phyloP scores from a whole-genome alignment of 2,329 filamentous ascomycete genomes.

The Alternaria postmessia region DNA sequence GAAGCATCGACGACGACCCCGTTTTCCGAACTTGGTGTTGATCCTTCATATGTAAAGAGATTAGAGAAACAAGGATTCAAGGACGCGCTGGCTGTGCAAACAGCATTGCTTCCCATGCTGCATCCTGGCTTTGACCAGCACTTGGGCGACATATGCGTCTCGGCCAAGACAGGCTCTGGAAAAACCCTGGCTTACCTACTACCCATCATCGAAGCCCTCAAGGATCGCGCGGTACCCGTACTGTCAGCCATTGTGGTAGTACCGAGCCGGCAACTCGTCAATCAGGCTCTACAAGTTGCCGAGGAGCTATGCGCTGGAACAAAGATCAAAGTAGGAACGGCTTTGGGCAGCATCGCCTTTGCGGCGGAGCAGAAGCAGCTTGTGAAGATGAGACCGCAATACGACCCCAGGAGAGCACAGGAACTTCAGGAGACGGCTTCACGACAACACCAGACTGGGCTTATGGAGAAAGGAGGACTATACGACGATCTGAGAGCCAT shows the following conservation, averaged over 20 bases:
- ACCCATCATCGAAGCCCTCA: conserved; percentile 81
- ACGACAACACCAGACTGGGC: conserved; percentile 39
- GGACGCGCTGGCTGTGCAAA: conserved; percentile 80
- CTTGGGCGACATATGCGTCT: conserved; percentile 83
- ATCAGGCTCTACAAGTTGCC: conserved; percentile 81
- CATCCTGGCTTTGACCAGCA: conserved; percentile 69
- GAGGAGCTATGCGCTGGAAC: conserved; percentile 76
- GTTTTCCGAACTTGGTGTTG: conserved; percentile 72
- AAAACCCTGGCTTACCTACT: conserved; percentile 93
- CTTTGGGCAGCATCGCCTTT: conserved; percentile 81
- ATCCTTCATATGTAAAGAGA: conserved; percentile 65
- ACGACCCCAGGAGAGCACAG: conserved; percentile 70
- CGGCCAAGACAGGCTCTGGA: conserved; percentile 92
- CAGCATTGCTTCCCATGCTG: conserved; percentile 80
- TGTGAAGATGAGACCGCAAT: conserved; percentile 65
- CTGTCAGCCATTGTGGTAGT: conserved; percentile 85
- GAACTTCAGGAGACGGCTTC: conserved; percentile 54
- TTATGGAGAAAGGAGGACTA: conserved; percentile 49
- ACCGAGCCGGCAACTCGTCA: conserved; percentile 88
- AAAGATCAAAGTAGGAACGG: conserved; percentile 79
- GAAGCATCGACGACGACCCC: conserved; percentile 65
- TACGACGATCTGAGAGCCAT: conserved; percentile 50
- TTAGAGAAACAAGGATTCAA: conserved; percentile 74
- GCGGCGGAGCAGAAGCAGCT: conserved; percentile 69
- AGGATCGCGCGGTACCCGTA: conserved; percentile 68